Percentiles rank a stretch among this genome's conserved stretches.
These are phyloP conservation scores for Cyphellophora europaea DNA, from an alignment of 2,329 filamentous ascomycete genomes.

Conservation along the genomic window DNA sequence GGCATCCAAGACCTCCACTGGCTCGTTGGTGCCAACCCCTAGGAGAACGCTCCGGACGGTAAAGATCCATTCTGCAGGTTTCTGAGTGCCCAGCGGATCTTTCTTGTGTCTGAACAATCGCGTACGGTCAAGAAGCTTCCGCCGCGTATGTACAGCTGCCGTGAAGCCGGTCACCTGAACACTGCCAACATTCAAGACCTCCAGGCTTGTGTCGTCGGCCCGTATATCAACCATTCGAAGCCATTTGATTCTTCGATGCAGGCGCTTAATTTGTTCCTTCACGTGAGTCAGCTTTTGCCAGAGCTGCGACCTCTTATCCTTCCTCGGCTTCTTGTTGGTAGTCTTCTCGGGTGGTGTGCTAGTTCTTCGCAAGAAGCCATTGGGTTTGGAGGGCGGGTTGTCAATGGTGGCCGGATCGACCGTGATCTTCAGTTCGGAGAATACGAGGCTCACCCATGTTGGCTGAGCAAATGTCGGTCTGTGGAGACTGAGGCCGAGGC, in stretches of 20 bases:
- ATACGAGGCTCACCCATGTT: conserved; percentile 85
- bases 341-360: conserved; percentile 11
- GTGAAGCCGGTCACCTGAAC: conserved; percentile 78
- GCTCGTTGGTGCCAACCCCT: conserved; percentile 72
- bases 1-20: conserved; percentile 80
- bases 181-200: conserved; percentile 71
- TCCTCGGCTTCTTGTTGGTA: conserved; percentile 4
- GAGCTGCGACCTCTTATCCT: conserved; percentile 51
- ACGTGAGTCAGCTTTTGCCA: conserved; percentile 70
- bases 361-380: not conserved
- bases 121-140: conserved; percentile 82
- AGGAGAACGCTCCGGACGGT: conserved; percentile 79
- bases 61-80: conserved; percentile 90
- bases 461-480: conserved; percentile 94
- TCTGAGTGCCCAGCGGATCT: conserved; percentile 51
- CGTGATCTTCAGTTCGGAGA: conserved; percentile 77
- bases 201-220: conserved; percentile 68
- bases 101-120: conserved; percentile 78
- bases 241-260: conserved; percentile 83
- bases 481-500: conserved; percentile 79
- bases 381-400: conserved; percentile 1
- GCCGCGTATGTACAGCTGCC: conserved; percentile 79
- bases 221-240: conserved; percentile 82
- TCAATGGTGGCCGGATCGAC: conserved; percentile 64
- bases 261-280: conserved; percentile 76